These are phyloP conservation scores for Gossypium australe DNA, from an alignment of 345 rosid genomes.

Conservation along the genomic window DNA sequence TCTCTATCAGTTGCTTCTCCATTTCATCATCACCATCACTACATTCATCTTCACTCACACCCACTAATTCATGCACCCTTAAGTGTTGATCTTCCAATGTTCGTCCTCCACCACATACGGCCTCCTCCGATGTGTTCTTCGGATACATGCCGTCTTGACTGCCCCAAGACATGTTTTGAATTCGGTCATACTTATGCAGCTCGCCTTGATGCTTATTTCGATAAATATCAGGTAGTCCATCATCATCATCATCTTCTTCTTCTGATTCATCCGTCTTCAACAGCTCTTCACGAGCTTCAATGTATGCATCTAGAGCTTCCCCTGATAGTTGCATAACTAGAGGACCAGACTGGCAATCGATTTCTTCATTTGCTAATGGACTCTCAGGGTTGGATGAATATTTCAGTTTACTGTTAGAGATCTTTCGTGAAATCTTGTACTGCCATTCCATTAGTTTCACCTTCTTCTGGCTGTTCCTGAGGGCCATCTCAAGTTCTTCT, in stretches of 20 bases:
- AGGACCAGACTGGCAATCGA: slow-evolving; percentile 31
- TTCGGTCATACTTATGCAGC: slow-evolving; percentile 19
- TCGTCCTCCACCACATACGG: background rate
- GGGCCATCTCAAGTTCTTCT: slow-evolving; percentile 68
- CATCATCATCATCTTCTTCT: slow-evolving; percentile 44
- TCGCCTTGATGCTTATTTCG: slow-evolving; percentile 23
- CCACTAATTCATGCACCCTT: background rate
- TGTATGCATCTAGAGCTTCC: slow-evolving; percentile 75
- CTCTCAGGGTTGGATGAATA: slow-evolving; percentile 19
- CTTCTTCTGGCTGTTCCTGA: slow-evolving; percentile 64
- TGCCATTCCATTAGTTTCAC: slow-evolving; percentile 45
- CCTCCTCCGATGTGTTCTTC: background rate
- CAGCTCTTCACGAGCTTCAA: slow-evolving; percentile 63
- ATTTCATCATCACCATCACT: slow-evolving; percentile 52
- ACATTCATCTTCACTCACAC: slow-evolving; percentile 40
- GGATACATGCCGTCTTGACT: background rate
- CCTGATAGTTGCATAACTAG: slow-evolving; percentile 67
- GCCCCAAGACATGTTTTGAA: background rate
- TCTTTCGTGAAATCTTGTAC: slow-evolving; percentile 1
- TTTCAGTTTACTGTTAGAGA: slow-evolving; percentile 25
- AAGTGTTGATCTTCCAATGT: background rate
- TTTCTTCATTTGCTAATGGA: slow-evolving; percentile 30
- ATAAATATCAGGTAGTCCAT: slow-evolving; percentile 27
- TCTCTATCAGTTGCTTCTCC: slow-evolving; percentile 68
- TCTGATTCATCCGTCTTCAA: slow-evolving; percentile 52